Percentiles rank a stretch among this genome's conserved stretches.
These are phyloP conservation scores for Sporothrix brunneoviolacea DNA, from an alignment of 2,329 filamentous ascomycete species.

Conservation along the genomic window DNA sequence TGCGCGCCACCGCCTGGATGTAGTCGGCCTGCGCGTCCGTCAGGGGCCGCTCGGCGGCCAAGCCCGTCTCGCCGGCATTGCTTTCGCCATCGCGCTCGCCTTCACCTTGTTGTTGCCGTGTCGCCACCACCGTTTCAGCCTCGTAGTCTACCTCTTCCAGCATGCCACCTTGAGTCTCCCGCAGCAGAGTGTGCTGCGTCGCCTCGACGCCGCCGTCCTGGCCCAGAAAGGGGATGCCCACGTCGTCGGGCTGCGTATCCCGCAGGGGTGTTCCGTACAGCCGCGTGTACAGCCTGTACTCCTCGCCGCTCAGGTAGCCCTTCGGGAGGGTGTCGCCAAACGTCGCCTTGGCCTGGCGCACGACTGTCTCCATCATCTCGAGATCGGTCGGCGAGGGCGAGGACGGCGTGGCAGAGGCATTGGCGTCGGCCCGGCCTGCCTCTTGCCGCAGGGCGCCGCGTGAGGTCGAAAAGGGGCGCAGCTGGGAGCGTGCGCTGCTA, in stretches of 20 bases:
- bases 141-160: conserved; percentile 56
- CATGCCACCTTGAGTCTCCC: conserved; percentile 48
- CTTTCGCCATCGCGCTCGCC: not conserved
- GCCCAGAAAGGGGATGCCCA: conserved; percentile 36
- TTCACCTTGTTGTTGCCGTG: not conserved
- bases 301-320: conserved; percentile 60
- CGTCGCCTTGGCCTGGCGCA: conserved; percentile 63
- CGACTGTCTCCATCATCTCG: conserved; percentile 52
- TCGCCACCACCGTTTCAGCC: conserved; percentile 41
- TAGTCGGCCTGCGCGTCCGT: conserved; percentile 34
- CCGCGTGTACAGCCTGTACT: conserved; percentile 69
- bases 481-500: too few relatives aligned
- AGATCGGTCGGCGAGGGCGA: not conserved
- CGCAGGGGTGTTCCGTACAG: conserved; percentile 72
- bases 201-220: conserved; percentile 20
- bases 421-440: too few relatives aligned
- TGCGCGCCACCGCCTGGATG: conserved; percentile 44
- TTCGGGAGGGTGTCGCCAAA: conserved; percentile 74
- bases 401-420: not conserved
- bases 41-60: conserved; percentile 20
- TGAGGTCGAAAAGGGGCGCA: conserved; percentile 10
- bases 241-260: conserved; percentile 53
- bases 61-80: conserved; percentile 20
- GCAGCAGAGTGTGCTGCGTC: conserved; percentile 42
- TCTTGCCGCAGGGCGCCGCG: not conserved